Conservation (phyloP, 129 eudicot species). For the Lactuca saligna region DNA sequence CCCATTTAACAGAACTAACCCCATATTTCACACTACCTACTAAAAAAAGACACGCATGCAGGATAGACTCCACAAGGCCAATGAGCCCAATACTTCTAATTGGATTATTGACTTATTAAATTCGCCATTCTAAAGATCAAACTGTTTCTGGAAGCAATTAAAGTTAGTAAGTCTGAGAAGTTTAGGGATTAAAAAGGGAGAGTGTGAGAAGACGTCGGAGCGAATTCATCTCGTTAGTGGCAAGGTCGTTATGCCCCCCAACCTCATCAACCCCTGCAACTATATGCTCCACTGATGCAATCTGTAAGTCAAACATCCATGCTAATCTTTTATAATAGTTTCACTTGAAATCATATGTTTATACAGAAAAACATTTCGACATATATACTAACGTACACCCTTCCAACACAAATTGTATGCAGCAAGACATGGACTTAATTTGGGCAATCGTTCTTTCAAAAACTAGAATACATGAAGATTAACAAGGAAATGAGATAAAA, state of each 20-base stretch:
- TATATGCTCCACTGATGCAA: conserved; percentile 12
- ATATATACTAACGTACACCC: background rate
- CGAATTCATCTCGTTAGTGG: conserved; percentile 25
- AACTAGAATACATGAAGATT: background rate
- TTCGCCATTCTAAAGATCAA: background rate
- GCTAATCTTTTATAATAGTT: background rate
- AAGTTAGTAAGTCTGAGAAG: too few species aligned
- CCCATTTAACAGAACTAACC: too few species aligned
- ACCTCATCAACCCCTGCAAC: background rate
- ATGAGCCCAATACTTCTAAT: background rate
- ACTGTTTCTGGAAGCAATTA: too few species aligned
- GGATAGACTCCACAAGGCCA: too few species aligned
- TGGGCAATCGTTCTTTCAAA: background rate
- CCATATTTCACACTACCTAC: too few species aligned
- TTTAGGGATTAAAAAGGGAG: conserved; percentile 19
- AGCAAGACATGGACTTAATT: too few species aligned
- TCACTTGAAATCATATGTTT: background rate
- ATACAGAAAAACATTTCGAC: background rate
- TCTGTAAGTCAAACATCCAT: conserved; percentile 21
- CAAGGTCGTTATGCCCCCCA: conserved; percentile 29
- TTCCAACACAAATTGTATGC: background rate
- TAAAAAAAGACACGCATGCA: too few species aligned
- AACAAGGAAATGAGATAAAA: background rate
- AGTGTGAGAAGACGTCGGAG: conserved; percentile 18
- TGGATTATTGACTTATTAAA: background rate